phyloP scores from a whole-genome alignment of 2,329 filamentous ascomycete genomes.

The Ilyonectria sp. region DNA sequence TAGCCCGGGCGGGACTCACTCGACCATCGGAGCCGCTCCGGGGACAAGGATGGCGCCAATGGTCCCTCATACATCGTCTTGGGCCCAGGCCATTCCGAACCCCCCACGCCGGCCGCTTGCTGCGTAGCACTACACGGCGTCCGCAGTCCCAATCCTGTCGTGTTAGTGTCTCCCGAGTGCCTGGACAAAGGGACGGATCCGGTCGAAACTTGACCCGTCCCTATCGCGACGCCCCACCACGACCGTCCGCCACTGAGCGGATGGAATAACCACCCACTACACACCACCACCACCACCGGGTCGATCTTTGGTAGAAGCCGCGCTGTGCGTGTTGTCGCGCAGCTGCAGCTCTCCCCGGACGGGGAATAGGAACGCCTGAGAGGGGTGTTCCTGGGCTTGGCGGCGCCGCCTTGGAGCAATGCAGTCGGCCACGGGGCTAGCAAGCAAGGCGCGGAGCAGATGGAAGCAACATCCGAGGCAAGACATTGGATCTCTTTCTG shows the following conservation, averaged over 20 bases:
- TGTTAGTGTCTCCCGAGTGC: constrained; percentile 24
- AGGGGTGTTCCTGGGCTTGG: constrained; percentile 8
- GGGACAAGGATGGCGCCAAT: neutral
- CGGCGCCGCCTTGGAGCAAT: neutral
- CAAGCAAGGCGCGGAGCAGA: neutral
- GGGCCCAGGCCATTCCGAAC: neutral
- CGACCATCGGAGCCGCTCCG: neutral
- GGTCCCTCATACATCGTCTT: neutral
- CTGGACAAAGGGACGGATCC: constrained; percentile 19
- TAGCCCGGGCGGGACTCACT: neutral
- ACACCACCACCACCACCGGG: neutral
- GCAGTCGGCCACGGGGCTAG: neutral
- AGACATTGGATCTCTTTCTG: constrained; percentile 12
- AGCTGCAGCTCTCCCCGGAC: constrained; percentile 11
- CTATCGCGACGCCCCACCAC: constrained; percentile 27
- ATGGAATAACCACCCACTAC: neutral
- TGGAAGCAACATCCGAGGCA: constrained; percentile 7
- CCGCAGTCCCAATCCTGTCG: constrained; percentile 2
- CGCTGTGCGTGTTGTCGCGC: constrained; percentile 6
- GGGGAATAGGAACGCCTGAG: constrained; percentile 1
- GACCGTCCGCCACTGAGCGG: neutral
- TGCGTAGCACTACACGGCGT: neutral
- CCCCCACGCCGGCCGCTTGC: constrained; percentile 2
- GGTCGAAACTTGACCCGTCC: constrained; percentile 12
- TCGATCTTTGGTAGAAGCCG: constrained; percentile 2